A percentile compares a stretch with the other conserved stretches of the same genome.
These are phyloP conservation scores for Hypoxylon sp. DNA, from an alignment of 2,329 filamentous ascomycete species.

Conservation along the genomic window DNA sequence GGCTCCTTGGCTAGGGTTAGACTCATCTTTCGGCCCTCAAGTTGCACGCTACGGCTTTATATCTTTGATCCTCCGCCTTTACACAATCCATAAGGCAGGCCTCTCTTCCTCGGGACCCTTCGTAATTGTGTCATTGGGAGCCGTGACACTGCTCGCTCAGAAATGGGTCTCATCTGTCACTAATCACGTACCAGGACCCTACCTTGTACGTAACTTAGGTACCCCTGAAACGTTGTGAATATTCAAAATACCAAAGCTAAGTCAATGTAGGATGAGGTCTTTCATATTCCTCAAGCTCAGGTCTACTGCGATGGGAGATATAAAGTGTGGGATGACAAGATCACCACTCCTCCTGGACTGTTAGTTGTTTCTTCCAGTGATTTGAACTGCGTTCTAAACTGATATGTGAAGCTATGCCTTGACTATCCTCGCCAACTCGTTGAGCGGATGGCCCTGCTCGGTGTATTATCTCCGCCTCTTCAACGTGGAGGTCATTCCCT, in stretches of 20 bases:
- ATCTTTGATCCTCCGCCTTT: constrained; percentile 25
- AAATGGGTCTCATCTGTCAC: constrained; percentile 58
- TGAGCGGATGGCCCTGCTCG: constrained; percentile 54
- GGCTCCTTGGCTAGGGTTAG: constrained; percentile 13
- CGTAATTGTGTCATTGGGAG: constrained; percentile 14
- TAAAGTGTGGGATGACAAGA: constrained; percentile 91
- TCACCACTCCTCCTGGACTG: constrained; percentile 94
- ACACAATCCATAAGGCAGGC: constrained; percentile 11
- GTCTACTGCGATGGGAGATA: constrained; percentile 83
- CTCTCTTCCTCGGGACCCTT: neutral
- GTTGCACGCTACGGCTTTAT: constrained; percentile 33
- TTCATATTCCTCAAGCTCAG: constrained; percentile 92
- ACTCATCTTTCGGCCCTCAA: constrained; percentile 33
- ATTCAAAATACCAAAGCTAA: constrained; percentile 1
- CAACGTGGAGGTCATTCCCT: constrained; percentile 60
- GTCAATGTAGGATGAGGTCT: constrained; percentile 79
- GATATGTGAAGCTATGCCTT: constrained; percentile 51
- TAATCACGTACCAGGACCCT: constrained; percentile 63
- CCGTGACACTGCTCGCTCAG: constrained; percentile 44
- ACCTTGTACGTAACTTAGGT: constrained; percentile 58
- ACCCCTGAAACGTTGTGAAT: neutral
- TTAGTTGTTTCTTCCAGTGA: constrained; percentile 59
- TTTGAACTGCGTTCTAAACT: constrained; percentile 43
- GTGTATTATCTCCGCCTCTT: constrained; percentile 61
- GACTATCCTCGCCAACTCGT: constrained; percentile 56